Conservation (phyloP, 768 basidiomycete genomes). For the Pluteus cervinus region DNA sequence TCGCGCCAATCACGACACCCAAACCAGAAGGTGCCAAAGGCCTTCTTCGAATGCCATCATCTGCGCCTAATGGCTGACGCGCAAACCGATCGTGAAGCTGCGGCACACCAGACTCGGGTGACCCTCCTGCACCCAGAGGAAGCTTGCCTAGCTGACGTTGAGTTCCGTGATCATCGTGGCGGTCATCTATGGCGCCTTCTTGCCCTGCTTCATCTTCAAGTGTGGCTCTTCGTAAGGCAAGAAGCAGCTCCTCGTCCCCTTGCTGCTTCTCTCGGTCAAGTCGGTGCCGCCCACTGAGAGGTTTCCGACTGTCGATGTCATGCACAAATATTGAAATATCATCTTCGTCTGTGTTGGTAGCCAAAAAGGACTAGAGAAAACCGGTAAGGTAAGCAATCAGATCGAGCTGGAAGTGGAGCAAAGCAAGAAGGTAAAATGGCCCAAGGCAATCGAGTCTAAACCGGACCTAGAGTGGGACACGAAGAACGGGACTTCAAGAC, state of each 20-base stretch:
- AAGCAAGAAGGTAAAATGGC: constrained; percentile 7
- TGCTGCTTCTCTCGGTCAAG: constrained; percentile 14
- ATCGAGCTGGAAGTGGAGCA: constrained; percentile 5
- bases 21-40: not conserved
- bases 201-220: constrained; percentile 9
- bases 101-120: not conserved
- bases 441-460: constrained; percentile 7
- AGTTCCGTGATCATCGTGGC: constrained; percentile 1
- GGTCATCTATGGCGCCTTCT: constrained; percentile 5
- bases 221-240: not conserved
- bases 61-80: not conserved
- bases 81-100: not conserved
- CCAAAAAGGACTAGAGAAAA: constrained; percentile 30
- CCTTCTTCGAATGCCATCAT: not conserved
- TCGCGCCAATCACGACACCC: not conserved
- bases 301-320: constrained; percentile 68
- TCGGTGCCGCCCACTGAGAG: constrained; percentile 41
- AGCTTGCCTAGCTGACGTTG: constrained; percentile 6
- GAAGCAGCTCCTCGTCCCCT: constrained; percentile 8
- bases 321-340: constrained; percentile 76
- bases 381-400: constrained; percentile 21
- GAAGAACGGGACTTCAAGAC: too few species aligned
- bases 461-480: too few species aligned
- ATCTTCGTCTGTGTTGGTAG: constrained; percentile 58
- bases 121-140: constrained; percentile 2